Evolutionary conservation across 805 yeast species (phyloP), one percentile per base, ranked within the genome.

Genomic region (Cyberlindnera xylosilytica): DNA sequence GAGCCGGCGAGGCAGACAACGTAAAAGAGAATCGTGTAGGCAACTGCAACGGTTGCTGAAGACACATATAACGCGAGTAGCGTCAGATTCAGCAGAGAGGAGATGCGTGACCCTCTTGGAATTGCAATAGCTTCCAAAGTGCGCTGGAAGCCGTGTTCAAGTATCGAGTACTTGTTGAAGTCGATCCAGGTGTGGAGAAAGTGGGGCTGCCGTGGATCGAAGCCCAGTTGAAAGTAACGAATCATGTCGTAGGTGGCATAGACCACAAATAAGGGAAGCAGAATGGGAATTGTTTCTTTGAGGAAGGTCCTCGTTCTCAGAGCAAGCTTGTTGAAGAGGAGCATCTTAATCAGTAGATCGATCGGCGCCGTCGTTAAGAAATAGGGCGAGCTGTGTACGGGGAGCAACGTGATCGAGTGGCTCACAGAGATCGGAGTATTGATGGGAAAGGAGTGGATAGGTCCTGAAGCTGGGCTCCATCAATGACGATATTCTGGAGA

Each of bases 191-290:
- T 18, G 13, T 45, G 39, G 12, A 55, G 40, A 34, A 52, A 54
- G 34, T 54, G 60, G 2, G 36, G 24, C 11, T 41, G 40, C 5
- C 19, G 22, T 7, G 31, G 16, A n/a, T 41, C 46, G 6, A 40
- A 30, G 18, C 34, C 27, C 20, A 49, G 35, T 19, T 38, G 20
- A 17, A 38, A 23, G 41, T 18, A 45, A 2, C 39, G 34, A 15
- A 54, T 23, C 0, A 47, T 22, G 29, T 55, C 57, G 24, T 47
- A 55, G 1, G 39, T 46, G 27, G 45, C 41, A 27, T 52, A 55
- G 12, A 46, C 24, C 18, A 49, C 48, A 34, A 55, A 51, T 1
- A 43, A n/a, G 4, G 60, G 60, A 6, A 47, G 38, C 5, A 53
- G 19, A 2, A 50, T 23, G 2, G 53, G 56, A 13, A 52, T 18